These are phyloP conservation scores for Microsporum audouinii DNA, from an alignment of 2,329 filamentous ascomycete genomes.

Conservation along the genomic window DNA sequence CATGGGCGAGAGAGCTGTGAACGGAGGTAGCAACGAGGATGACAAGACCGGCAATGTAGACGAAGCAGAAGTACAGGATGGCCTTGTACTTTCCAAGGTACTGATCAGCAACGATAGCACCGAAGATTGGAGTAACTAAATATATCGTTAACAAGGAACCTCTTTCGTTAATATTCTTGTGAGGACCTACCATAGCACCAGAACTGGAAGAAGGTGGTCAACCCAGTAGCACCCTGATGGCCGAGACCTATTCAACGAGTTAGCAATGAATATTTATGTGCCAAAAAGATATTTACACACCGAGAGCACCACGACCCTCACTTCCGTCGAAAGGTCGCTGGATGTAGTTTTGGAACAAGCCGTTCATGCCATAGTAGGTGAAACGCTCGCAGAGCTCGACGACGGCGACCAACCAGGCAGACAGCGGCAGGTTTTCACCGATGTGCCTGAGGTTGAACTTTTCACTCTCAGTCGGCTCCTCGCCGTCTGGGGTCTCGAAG, in stretches of 20 bases:
- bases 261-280: neutral
- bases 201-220: constrained; percentile 45
- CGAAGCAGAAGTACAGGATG: constrained; percentile 43
- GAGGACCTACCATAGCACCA: constrained; percentile 39
- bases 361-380: constrained; percentile 46
- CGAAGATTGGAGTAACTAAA: constrained; percentile 44
- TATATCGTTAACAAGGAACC: neutral
- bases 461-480: constrained; percentile 44
- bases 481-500: constrained; percentile 33
- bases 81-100: constrained; percentile 53
- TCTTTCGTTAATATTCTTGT: neutral
- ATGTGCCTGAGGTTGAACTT: constrained; percentile 41
- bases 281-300: constrained; percentile 17
- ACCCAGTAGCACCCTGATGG: constrained; percentile 37
- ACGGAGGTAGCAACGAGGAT: constrained; percentile 46
- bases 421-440: constrained; percentile 44
- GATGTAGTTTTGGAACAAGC: constrained; percentile 48
- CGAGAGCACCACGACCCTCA: constrained; percentile 31
- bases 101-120: constrained; percentile 49
- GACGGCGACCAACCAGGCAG: constrained; percentile 46
- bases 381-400: constrained; percentile 50
- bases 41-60: constrained; percentile 49
- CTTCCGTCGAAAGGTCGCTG: constrained; percentile 31
- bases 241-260: constrained; percentile 20
- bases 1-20: constrained; percentile 39